phyloP scores from a whole-genome alignment of 2,329 filamentous ascomycete species.

The Aspergillus ochraceus region DNA sequence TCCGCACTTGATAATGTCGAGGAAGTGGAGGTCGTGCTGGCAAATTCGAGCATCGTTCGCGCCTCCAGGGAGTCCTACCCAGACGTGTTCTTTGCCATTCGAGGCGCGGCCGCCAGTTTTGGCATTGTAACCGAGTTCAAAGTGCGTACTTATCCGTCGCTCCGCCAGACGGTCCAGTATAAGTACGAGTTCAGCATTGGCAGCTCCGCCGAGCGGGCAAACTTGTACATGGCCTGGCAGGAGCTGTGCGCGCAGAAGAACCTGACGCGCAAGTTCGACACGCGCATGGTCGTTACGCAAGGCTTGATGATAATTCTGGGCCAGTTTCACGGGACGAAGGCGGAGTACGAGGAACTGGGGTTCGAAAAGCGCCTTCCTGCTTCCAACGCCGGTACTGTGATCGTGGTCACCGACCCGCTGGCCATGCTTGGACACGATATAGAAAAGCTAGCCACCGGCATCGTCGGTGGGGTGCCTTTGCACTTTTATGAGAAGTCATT shows the following conservation, averaged over 20 bases:
- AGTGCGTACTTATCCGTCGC: slow-evolving; percentile 36
- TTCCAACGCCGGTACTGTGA: slow-evolving; percentile 15
- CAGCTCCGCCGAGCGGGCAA: slow-evolving; percentile 49
- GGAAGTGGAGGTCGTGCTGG: slow-evolving; percentile 49
- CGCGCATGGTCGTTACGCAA: slow-evolving; percentile 56
- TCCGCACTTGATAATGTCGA: slow-evolving; percentile 53
- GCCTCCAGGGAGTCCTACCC: slow-evolving; percentile 29
- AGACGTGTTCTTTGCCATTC: slow-evolving; percentile 38
- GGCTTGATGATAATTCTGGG: slow-evolving; percentile 59
- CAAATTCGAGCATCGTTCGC: slow-evolving; percentile 34
- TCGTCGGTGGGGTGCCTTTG: slow-evolving; percentile 42
- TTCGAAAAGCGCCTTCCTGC: slow-evolving; percentile 27
- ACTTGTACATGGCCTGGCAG: slow-evolving; percentile 60
- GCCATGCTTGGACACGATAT: slow-evolving; percentile 27
- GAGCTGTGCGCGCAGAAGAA: slow-evolving; percentile 54
- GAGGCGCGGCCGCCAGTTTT: slow-evolving; percentile 38
- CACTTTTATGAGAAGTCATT: slow-evolving; percentile 61
- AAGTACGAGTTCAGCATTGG: slow-evolving; percentile 55
- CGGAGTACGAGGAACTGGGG: slow-evolving; percentile 52
- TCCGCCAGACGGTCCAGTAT: slow-evolving; percentile 56
- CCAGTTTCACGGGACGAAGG: slow-evolving; percentile 61
- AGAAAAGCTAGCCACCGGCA: slow-evolving; percentile 25
- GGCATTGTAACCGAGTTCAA: slow-evolving; percentile 42
- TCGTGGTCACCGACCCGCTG: slow-evolving; percentile 31
- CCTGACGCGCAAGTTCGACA: slow-evolving; percentile 60